A percentile compares a stretch with the other conserved stretches of the same genome.
Conservation (phyloP, 352 stramenopile species). For the Phytopythium chamaehyphon region DNA sequence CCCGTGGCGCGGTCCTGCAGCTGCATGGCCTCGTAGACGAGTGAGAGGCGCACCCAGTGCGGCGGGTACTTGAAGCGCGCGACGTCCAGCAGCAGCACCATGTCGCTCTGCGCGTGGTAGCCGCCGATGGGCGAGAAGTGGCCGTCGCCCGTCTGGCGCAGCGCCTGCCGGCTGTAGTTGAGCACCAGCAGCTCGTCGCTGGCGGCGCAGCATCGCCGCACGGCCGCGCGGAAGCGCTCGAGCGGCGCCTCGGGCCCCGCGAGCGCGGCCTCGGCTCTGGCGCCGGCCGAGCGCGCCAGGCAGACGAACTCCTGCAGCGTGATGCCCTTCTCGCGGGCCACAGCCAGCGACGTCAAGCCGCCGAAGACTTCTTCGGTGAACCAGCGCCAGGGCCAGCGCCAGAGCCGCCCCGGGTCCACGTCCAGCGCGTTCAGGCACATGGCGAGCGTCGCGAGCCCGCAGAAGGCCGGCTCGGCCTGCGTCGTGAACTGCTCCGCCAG, state of each 20-base stretch:
- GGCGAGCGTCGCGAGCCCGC: constrained; percentile 77
- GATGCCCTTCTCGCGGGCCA: constrained; percentile 75
- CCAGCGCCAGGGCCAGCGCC: constrained; percentile 79
- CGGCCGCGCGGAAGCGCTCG: constrained; percentile 49
- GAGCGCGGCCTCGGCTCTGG: constrained; percentile 16
- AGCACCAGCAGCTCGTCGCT: constrained; percentile 88
- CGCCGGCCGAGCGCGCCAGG: constrained; percentile 50
- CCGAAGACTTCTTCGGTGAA: constrained; percentile 84
- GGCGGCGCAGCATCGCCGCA: constrained; percentile 68
- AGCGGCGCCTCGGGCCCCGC: constrained; percentile 30
- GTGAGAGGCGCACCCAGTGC: constrained; percentile 66
- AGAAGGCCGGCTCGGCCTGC: constrained; percentile 91
- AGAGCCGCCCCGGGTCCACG: constrained; percentile 69
- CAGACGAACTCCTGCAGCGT: constrained; percentile 68
- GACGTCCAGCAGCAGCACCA: constrained; percentile 95
- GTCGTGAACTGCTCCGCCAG: constrained; percentile 89
- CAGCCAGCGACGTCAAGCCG: constrained; percentile 67
- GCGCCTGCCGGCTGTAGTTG: constrained; percentile 89
- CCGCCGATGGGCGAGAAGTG: constrained; percentile 97
- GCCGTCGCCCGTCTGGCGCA: constrained; percentile 94
- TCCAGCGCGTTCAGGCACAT: constrained; percentile 80
- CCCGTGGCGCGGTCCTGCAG: constrained; percentile 40
- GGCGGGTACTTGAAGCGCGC: constrained; percentile 96
- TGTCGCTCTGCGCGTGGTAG: constrained; percentile 89
- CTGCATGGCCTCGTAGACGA: constrained; percentile 52